Conservation (phyloP, 176 grass and related monocot species). For the Poa pratensis region DNA sequence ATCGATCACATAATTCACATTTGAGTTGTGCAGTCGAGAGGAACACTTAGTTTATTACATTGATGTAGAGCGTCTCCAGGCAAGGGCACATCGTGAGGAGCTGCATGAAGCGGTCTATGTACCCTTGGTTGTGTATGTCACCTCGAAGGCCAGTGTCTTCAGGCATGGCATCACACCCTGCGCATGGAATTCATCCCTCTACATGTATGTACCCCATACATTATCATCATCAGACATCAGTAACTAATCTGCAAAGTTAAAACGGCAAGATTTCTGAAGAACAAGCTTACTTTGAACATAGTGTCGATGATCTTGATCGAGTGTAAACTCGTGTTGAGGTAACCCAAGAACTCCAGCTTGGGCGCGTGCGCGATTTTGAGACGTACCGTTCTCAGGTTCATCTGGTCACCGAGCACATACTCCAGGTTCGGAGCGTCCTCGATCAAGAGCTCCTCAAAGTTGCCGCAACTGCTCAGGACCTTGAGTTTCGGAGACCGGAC, state of each 20-base stretch:
- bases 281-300: too few relatives aligned
- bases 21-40: neutral
- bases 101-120: slow-evolving; percentile 21
- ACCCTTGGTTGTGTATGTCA: neutral
- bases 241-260: too few relatives aligned
- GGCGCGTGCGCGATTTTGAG: slow-evolving; percentile 24
- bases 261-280: too few relatives aligned
- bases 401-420: neutral
- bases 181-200: neutral
- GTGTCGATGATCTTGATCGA: too few relatives aligned
- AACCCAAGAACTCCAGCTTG: slow-evolving; percentile 29
- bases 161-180: slow-evolving; percentile 19
- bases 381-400: neutral
- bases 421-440: slow-evolving; percentile 34
- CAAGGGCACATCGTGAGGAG: slow-evolving; percentile 32
- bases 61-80: slow-evolving; percentile 35
- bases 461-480: neutral
- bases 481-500: slow-evolving; percentile 29
- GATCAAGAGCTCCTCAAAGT: slow-evolving; percentile 16
- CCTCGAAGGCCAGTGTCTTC: neutral
- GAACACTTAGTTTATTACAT: slow-evolving; percentile 4
- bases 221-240: too few relatives aligned
- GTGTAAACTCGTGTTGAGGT: neutral
- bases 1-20: neutral
- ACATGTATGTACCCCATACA: neutral